Evolutionary conservation across 1,284 basidiomycete species (phyloP).

Genomic region (Boletus sp.): DNA sequence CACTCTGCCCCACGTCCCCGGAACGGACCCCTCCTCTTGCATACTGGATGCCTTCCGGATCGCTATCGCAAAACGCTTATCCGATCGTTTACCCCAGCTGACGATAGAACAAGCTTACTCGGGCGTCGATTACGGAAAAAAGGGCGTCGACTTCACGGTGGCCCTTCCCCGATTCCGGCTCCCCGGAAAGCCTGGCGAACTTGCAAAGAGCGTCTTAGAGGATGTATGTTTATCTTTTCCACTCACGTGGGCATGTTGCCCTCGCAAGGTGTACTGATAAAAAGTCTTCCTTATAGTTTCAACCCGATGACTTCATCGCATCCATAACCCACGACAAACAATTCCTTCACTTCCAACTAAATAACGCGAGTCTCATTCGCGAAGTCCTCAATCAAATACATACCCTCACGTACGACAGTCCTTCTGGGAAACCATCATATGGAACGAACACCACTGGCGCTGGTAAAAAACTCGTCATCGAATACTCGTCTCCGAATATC

Average conservation of each 20-base stretch:
- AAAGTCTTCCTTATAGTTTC: conserved; percentile 46
- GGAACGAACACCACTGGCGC: conserved; percentile 72
- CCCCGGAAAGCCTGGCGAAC: conserved; percentile 77
- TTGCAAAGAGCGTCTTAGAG: conserved; percentile 71
- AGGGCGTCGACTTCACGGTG: conserved; percentile 89
- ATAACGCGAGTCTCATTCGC: conserved; percentile 64
- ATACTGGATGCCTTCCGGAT: conserved; percentile 83
- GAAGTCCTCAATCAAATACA: conserved; percentile 83
- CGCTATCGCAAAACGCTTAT: conserved; percentile 77
- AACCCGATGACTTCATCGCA: conserved; percentile 64
- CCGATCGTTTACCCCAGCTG: conserved; percentile 64
- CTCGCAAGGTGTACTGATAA: not conserved
- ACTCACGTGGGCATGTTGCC: not conserved
- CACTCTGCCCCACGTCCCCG: conserved; percentile 41
- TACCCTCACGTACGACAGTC: conserved; percentile 59
- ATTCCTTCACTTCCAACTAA: conserved; percentile 81
- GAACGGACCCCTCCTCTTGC: conserved; percentile 67
- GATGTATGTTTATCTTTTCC: conserved; percentile 49
- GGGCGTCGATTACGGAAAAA: conserved; percentile 89
- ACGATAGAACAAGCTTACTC: conserved; percentile 73
- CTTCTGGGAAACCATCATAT: conserved; percentile 58
- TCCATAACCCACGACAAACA: conserved; percentile 67
- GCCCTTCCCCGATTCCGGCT: conserved; percentile 90
- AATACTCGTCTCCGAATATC: conserved; percentile 97
- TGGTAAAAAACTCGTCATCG: conserved; percentile 78